Percentiles rank a stretch among this genome's conserved stretches.
phyloP scores from a whole-genome alignment of 352 stramenopile species.

The Phytophthora sojae region DNA sequence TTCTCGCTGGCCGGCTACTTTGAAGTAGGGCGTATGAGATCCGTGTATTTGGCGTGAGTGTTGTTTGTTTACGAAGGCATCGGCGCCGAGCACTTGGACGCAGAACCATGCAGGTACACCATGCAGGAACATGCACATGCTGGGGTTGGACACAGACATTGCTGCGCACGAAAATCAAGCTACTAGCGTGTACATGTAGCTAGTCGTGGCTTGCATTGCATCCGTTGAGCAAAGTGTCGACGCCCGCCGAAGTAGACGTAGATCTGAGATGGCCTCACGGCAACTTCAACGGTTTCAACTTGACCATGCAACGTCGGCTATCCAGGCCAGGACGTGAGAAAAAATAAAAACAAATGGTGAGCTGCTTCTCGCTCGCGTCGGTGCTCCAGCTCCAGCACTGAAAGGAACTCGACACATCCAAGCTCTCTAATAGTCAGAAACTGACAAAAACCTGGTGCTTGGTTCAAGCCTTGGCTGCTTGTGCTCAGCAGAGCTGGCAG shows the following conservation, averaged over 20 bases:
- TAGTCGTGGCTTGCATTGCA: conserved; percentile 1
- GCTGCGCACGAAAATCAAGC: not conserved
- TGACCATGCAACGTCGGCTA: not conserved
- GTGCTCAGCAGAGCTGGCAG: not conserved
- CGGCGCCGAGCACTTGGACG: not conserved
- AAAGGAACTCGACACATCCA: not conserved
- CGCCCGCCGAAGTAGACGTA: not conserved
- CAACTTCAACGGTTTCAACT: not conserved
- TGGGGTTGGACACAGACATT: not conserved
- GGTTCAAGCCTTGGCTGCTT: not conserved
- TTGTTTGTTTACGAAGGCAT: not conserved
- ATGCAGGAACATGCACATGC: not conserved
- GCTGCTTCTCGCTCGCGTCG: not conserved
- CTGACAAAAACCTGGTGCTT: not conserved
- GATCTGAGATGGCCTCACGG: conserved; percentile 6
- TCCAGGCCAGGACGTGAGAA: not conserved
- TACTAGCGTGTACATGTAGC: not conserved
- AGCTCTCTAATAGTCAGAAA: not conserved
- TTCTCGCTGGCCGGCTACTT: not conserved
- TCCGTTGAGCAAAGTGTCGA: not conserved
- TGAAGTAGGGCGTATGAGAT: not conserved
- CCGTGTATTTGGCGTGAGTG: conserved; percentile 2
- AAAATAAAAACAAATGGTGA: not conserved
- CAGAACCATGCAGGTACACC: not conserved
- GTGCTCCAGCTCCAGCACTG: not conserved